Conservation (phyloP, 2,329 filamentous ascomycete genomes). For the Diaporthe longicolla region DNA sequence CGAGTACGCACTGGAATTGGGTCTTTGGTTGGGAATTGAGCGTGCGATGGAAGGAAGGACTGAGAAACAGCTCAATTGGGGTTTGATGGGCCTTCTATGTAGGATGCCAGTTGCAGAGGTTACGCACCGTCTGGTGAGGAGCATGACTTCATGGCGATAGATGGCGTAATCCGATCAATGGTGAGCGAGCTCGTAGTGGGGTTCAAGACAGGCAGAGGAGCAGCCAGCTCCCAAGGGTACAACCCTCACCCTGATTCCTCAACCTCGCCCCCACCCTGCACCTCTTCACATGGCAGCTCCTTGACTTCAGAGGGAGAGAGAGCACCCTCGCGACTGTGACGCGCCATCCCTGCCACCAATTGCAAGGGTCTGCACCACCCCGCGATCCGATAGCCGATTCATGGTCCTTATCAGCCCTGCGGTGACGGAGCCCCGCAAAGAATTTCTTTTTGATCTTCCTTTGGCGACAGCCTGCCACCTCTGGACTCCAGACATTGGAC, state of each 20-base stretch:
- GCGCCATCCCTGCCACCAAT: conserved; percentile 30
- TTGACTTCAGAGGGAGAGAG: neutral
- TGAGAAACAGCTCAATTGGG: conserved; percentile 9
- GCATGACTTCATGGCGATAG: conserved; percentile 27
- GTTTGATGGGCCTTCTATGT: neutral
- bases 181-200: conserved; percentile 27
- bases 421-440: conserved; percentile 36
- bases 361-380: conserved; percentile 37
- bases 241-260: neutral
- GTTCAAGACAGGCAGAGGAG: neutral
- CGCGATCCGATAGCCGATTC: conserved; percentile 40
- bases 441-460: conserved; percentile 36
- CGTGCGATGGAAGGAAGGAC: neutral
- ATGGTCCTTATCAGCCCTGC: conserved; percentile 37
- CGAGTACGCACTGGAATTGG: conserved; percentile 29
- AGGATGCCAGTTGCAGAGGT: neutral
- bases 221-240: neutral
- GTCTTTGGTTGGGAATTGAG: neutral
- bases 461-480: conserved; percentile 31
- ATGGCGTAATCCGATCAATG: conserved; percentile 31
- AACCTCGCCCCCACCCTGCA: too few species aligned
- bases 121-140: neutral
- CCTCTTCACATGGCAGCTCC: conserved; percentile 21
- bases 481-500: conserved; percentile 12
- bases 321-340: conserved; percentile 20